These are phyloP conservation scores for Cyclotella cryptica DNA, from an alignment of 108 stramenopile species.

Conservation along the genomic window DNA sequence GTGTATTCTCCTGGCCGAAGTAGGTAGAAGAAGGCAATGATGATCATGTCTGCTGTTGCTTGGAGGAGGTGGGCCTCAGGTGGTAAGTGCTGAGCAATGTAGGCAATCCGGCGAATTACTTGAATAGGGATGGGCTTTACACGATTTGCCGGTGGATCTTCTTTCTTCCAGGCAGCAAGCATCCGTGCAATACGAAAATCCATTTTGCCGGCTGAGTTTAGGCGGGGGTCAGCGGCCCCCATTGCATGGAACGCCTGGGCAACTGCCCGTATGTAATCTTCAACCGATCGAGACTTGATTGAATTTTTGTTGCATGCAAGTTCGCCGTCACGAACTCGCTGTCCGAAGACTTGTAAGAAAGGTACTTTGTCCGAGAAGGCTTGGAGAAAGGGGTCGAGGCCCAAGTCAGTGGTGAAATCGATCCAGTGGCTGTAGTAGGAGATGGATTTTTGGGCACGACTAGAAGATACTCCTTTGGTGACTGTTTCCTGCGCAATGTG, in stretches of 20 bases:
- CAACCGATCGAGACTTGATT: too few species aligned
- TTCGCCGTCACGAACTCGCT: constrained; percentile 20
- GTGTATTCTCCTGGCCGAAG: constrained; percentile 37
- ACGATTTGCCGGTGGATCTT: constrained; percentile 48
- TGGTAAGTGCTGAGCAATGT: constrained; percentile 20
- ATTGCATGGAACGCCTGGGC: constrained; percentile 40
- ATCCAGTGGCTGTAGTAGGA: constrained; percentile 20
- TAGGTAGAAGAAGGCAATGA: constrained; percentile 67
- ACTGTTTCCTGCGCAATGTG: constrained; percentile 32
- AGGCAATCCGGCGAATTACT: constrained; percentile 21
- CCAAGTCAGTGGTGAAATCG: constrained; percentile 24
- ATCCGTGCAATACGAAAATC: constrained; percentile 35
- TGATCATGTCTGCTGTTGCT: too few species aligned
- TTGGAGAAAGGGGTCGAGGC: constrained; percentile 28
- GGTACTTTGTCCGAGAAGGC: constrained; percentile 39
- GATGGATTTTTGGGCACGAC: constrained; percentile 19
- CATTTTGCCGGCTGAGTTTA: constrained; percentile 17
- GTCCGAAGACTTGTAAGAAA: constrained; percentile 13
- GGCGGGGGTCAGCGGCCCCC: constrained; percentile 40
- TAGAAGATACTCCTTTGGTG: constrained; percentile 31
- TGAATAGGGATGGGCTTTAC: constrained; percentile 59
- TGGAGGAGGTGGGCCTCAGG: background rate
- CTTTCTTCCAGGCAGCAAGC: constrained; percentile 31
- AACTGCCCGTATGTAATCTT: constrained; percentile 34
- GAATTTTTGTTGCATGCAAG: constrained; percentile 10